Conservation (phyloP, 2,329 filamentous ascomycete genomes). For the Colletotrichum australisinense region DNA sequence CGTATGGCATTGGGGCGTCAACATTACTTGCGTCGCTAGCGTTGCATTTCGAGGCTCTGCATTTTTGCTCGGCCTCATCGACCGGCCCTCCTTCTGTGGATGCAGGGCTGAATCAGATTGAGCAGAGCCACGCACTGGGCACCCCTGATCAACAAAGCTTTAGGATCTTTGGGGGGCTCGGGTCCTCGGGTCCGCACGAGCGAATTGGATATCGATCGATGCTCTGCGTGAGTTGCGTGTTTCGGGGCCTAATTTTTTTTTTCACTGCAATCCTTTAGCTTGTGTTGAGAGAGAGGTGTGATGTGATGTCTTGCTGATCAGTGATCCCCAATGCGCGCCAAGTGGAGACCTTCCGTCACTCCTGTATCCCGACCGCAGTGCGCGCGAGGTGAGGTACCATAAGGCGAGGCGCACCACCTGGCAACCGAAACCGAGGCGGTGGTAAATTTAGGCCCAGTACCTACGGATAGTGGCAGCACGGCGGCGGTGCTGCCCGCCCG, state of each 20-base stretch:
- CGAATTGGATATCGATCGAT: not conserved
- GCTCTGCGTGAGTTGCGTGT: not conserved
- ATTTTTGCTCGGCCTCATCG: not conserved
- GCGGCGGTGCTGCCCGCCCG: conserved; percentile 8
- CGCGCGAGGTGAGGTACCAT: conserved; percentile 4
- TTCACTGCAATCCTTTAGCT: not conserved
- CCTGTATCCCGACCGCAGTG: conserved; percentile 24
- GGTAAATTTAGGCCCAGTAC: conserved; percentile 1
- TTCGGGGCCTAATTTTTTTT: not conserved
- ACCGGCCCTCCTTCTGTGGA: not conserved
- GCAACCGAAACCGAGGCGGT: not conserved
- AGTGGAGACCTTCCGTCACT: conserved; percentile 31
- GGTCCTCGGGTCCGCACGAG: not conserved
- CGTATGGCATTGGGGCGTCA: conserved; percentile 5
- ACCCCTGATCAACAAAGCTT: conserved; percentile 9
- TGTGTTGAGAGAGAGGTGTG: not conserved
- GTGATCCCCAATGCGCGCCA: conserved; percentile 22
- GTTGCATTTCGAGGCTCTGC: conserved; percentile 19
- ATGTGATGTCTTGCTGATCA: conserved; percentile 5
- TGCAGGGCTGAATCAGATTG: not conserved
- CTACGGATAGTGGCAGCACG: not conserved
- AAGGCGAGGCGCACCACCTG: not conserved
- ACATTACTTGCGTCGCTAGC: conserved; percentile 19
- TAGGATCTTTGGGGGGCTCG: not conserved
- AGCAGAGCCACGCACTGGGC: conserved; percentile 3